Evolutionary conservation across 2,329 filamentous ascomycete genomes (phyloP).

Genomic region (Fusarium mangiferae): DNA sequence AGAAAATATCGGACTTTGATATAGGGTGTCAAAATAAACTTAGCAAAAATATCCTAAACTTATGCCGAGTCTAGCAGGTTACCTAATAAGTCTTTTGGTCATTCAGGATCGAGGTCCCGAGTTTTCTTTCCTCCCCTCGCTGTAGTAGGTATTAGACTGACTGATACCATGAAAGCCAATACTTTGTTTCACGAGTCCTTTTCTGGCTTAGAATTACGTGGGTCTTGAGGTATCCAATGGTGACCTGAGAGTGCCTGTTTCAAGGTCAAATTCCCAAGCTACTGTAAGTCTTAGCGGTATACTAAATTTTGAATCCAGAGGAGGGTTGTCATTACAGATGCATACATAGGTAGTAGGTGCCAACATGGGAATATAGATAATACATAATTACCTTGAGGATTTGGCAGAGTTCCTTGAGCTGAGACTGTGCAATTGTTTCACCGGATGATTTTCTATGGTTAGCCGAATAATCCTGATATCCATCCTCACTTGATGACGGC

Average conservation of each 20-base stretch:
- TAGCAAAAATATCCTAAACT: neutral
- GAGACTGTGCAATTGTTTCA: no score
- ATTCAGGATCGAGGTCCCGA: neutral
- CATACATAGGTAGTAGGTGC: neutral
- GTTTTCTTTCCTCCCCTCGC: neutral
- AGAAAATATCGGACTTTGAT: neutral
- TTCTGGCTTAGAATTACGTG: conserved; percentile 25
- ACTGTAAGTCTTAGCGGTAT: neutral
- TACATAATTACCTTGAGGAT: neutral
- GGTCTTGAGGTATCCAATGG: conserved; percentile 27
- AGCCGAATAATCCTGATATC: neutral
- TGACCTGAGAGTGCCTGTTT: conserved; percentile 30
- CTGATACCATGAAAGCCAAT: neutral
- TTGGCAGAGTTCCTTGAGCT: neutral
- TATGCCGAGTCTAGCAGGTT: neutral
- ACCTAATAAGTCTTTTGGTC: neutral
- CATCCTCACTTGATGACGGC: neutral
- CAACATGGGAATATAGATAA: neutral
- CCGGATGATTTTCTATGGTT: neutral
- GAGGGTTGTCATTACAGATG: neutral
- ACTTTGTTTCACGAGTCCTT: conserved; percentile 37
- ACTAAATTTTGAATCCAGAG: neutral
- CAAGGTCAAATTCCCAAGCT: conserved; percentile 14
- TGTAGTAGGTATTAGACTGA: neutral
- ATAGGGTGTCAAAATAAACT: neutral